phyloP scores from a whole-genome alignment of 2,329 filamentous ascomycete genomes.

The Stachybotrys elegans region DNA sequence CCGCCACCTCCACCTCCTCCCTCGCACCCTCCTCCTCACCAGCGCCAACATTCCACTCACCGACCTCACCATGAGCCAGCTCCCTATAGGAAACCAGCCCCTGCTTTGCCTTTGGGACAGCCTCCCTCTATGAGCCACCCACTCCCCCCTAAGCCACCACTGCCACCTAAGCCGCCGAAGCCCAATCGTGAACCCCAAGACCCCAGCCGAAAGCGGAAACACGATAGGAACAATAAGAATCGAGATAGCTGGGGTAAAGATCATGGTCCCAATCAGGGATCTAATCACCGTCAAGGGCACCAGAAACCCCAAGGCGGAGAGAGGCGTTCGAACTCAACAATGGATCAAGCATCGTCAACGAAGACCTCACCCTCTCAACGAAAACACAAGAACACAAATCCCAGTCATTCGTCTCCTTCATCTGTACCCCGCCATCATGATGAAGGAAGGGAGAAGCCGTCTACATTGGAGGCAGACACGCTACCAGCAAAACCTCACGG shows the following conservation, averaged over 20 bases:
- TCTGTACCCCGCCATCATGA: too few relatives aligned
- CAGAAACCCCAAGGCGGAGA: conserved; percentile 18
- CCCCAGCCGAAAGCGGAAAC: conserved; percentile 22
- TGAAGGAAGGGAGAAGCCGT: too few relatives aligned
- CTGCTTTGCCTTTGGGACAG: neutral
- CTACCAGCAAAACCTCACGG: too few relatives aligned
- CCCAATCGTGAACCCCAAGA: conserved; percentile 20
- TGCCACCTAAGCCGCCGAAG: conserved; percentile 25
- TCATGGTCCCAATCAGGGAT: conserved; percentile 12
- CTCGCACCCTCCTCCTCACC: neutral
- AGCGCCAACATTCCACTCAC: neutral
- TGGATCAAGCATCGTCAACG: conserved; percentile 13
- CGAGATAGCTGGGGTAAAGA: conserved; percentile 23
- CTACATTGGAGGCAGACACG: too few relatives aligned
- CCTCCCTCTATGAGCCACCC: conserved; percentile 13
- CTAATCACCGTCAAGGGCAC: conserved; percentile 9
- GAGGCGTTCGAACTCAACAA: conserved; percentile 7
- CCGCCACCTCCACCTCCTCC: conserved; percentile 7
- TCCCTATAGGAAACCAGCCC: too few relatives aligned
- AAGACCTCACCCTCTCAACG: conserved; percentile 12
- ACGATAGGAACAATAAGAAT: conserved; percentile 25
- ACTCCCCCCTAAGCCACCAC: conserved; percentile 21
- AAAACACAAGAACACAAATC: conserved; percentile 21
- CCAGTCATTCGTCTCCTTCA: too few relatives aligned
- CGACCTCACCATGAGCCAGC: neutral